Evolutionary conservation across 805 yeast genomes (phyloP).

Genomic region (Monosporozyma servazzii): DNA sequence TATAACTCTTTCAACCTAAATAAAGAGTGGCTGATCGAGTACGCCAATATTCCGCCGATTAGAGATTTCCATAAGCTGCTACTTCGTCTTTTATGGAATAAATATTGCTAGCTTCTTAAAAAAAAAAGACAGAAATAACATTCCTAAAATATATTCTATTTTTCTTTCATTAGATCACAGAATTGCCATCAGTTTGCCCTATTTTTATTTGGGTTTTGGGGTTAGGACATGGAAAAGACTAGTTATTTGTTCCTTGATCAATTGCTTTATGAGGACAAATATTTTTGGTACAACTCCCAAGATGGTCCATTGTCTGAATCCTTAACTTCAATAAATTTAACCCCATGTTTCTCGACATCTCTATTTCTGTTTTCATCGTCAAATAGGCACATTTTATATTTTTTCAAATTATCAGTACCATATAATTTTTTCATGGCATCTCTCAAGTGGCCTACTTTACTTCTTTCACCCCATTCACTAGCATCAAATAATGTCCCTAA

Average conservation of each 20-base stretch:
- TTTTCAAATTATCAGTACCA: constrained; percentile 43
- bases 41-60: too few species aligned
- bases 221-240: neutral
- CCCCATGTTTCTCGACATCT: constrained; percentile 66
- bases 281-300: constrained; percentile 43
- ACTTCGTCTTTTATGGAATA: too few species aligned
- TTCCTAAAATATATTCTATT: too few species aligned
- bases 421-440: constrained; percentile 49
- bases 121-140: too few species aligned
- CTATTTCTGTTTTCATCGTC: constrained; percentile 75
- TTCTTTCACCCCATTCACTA: constrained; percentile 61
- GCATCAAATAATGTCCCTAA: constrained; percentile 39
- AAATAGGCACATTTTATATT: constrained; percentile 38
- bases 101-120: too few species aligned
- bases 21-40: too few species aligned
- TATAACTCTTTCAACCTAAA: too few species aligned
- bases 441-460: constrained; percentile 44
- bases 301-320: constrained; percentile 51
- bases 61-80: too few species aligned
- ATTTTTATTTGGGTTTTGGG: neutral
- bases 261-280: constrained; percentile 6
- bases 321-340: constrained; percentile 54
- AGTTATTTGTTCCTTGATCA: neutral
- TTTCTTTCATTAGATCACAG: too few species aligned
- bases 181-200: too few species aligned